These are phyloP conservation scores for Tuber microsphaerosporum DNA, from an alignment of 495 filamentous ascomycete species.

Conservation along the genomic window DNA sequence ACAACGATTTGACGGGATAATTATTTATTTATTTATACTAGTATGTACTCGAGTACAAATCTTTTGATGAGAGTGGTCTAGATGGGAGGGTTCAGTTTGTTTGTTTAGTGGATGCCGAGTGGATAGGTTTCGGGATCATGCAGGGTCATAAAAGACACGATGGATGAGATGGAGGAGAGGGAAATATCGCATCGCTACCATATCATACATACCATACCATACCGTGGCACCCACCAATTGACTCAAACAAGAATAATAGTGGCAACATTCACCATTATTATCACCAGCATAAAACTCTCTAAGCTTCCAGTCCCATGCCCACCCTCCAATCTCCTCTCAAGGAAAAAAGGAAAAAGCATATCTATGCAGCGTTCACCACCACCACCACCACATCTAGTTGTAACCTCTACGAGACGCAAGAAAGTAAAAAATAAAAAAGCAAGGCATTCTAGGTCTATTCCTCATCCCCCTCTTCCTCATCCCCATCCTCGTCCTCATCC, in stretches of 20 bases:
- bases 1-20: slow-evolving; percentile 40
- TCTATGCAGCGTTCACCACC: slow-evolving; percentile 4
- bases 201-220: not conserved
- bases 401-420: not conserved
- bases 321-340: slow-evolving; percentile 4
- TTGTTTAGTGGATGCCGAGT: not conserved
- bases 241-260: not conserved
- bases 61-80: not conserved
- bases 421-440: not conserved
- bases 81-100: slow-evolving; percentile 5
- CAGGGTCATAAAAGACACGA: not conserved
- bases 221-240: not conserved
- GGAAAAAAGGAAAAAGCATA: not conserved
- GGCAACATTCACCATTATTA: not conserved
- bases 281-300: not conserved
- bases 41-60: not conserved
- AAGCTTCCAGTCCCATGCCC: not conserved
- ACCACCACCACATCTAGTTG: slow-evolving; percentile 5
- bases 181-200: not conserved
- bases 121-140: not conserved
- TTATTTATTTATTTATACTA: not conserved
- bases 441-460: slow-evolving; percentile 6
- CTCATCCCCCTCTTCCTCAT: slow-evolving; percentile 14
- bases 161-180: slow-evolving; percentile 1
- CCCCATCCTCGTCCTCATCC: slow-evolving; percentile 27